Evolutionary conservation across 2,329 filamentous ascomycete genomes (phyloP).

Genomic region (Malbranchea zuffiana): DNA sequence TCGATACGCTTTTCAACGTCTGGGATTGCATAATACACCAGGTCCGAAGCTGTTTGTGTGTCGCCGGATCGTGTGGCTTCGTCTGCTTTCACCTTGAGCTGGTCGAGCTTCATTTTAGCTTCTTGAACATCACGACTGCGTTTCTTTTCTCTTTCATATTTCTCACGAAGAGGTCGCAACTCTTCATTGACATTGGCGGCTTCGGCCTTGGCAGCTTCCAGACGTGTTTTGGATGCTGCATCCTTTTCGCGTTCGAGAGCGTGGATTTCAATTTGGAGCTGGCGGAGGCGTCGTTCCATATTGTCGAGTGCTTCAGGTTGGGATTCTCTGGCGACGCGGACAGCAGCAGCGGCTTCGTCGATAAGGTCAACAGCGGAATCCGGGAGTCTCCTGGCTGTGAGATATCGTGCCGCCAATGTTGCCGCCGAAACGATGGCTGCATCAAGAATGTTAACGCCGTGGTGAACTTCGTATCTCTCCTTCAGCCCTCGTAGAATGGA

Average conservation of each 20-base stretch:
- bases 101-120: conserved; percentile 87
- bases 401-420: conserved; percentile 84
- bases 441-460: conserved; percentile 93
- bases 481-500: conserved; percentile 98
- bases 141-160: conserved; percentile 88
- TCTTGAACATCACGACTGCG: conserved; percentile 87
- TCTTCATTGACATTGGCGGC: conserved; percentile 93
- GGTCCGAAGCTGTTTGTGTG: conserved; percentile 76
- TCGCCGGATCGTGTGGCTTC: conserved; percentile 84
- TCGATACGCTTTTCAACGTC: conserved; percentile 76
- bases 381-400: conserved; percentile 79
- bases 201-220: conserved; percentile 75
- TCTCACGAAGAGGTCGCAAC: conserved; percentile 78
- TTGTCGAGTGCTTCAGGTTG: conserved; percentile 94
- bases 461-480: conserved; percentile 95
- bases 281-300: conserved; percentile 76
- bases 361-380: conserved; percentile 96
- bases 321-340: conserved; percentile 87
- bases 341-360: conserved; percentile 93
- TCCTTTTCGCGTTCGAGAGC: conserved; percentile 90
- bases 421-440: conserved; percentile 83
- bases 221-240: conserved; percentile 73
- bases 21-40: conserved; percentile 95
- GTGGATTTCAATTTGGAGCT: conserved; percentile 95
- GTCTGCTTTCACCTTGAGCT: conserved; percentile 80